Evolutionary conservation across 1,139 yeast genomes (phyloP).

Genomic region (Nematodospora anomalae): DNA sequence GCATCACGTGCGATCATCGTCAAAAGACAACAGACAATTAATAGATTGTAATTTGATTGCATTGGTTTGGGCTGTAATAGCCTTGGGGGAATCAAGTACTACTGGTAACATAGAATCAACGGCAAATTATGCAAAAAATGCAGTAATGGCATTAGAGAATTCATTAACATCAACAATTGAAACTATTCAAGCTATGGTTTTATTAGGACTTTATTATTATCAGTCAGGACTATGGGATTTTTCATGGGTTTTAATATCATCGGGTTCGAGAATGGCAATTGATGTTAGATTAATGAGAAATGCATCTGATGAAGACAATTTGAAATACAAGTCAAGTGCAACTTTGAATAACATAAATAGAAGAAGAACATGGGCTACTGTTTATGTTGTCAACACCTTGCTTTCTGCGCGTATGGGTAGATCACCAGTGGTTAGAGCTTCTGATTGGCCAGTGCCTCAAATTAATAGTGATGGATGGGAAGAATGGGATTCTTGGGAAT

Average conservation of each 20-base stretch:
- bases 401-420: constrained; percentile 26
- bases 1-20: constrained; percentile 11
- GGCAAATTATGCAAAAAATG: constrained; percentile 20
- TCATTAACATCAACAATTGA: constrained; percentile 26
- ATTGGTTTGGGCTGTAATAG: constrained; percentile 24
- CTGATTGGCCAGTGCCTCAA: constrained; percentile 26
- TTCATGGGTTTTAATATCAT: constrained; percentile 25
- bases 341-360: constrained; percentile 20
- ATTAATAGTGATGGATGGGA: constrained; percentile 26
- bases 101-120: constrained; percentile 12
- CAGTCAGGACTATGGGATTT: constrained; percentile 28
- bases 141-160: constrained; percentile 24
- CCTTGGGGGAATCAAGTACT: constrained; percentile 18
- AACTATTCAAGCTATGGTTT: constrained; percentile 26
- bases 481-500: constrained; percentile 27
- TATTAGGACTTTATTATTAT: constrained; percentile 23
- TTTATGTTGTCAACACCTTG: constrained; percentile 22
- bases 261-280: constrained; percentile 27
- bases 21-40: constrained; percentile 10
- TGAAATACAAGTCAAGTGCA: constrained; percentile 10
- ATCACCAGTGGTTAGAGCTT: constrained; percentile 23
- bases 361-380: constrained; percentile 28
- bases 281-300: constrained; percentile 26
- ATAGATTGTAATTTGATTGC: constrained; percentile 23
- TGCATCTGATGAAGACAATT: constrained; percentile 14